phyloP scores from a whole-genome alignment of 495 filamentous ascomycete species.

The Tuber microsphaerosporum region DNA sequence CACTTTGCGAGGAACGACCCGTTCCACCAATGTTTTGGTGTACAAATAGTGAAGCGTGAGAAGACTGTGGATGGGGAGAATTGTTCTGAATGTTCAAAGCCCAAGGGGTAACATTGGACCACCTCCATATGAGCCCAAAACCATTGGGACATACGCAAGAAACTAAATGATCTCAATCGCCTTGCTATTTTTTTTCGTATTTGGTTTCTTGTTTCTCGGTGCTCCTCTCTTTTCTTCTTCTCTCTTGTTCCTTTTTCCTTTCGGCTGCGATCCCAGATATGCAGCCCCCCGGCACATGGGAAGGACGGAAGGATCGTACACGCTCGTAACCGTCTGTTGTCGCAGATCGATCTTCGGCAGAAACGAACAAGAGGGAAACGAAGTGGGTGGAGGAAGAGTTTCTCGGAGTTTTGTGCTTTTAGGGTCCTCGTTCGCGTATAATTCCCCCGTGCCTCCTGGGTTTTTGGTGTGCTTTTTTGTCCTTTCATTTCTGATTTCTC shows the following conservation, averaged over 20 bases:
- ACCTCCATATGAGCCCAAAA: neutral
- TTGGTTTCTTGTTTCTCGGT: neutral
- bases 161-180: neutral
- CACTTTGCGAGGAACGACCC: constrained; percentile 63
- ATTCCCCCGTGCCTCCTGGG: neutral
- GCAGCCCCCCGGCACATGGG: neutral
- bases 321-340: neutral
- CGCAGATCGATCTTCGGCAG: neutral
- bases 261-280: neutral
- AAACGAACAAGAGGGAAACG: neutral
- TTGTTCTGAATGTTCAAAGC: constrained; percentile 24
- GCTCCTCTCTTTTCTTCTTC: constrained; percentile 10
- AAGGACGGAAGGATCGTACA: neutral
- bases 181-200: neutral
- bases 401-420: neutral
- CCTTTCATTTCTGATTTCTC: neutral
- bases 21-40: constrained; percentile 55
- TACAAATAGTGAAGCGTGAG: constrained; percentile 52
- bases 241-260: neutral
- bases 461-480: neutral
- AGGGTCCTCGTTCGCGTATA: neutral
- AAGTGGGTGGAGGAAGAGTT: neutral
- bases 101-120: neutral
- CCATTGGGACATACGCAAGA: neutral
- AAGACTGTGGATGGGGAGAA: constrained; percentile 24